A percentile compares a stretch with the other conserved stretches of the same genome.
These are phyloP conservation scores for Murraya paniculata DNA, from an alignment of 345 rosid genomes.

Conservation along the genomic window DNA sequence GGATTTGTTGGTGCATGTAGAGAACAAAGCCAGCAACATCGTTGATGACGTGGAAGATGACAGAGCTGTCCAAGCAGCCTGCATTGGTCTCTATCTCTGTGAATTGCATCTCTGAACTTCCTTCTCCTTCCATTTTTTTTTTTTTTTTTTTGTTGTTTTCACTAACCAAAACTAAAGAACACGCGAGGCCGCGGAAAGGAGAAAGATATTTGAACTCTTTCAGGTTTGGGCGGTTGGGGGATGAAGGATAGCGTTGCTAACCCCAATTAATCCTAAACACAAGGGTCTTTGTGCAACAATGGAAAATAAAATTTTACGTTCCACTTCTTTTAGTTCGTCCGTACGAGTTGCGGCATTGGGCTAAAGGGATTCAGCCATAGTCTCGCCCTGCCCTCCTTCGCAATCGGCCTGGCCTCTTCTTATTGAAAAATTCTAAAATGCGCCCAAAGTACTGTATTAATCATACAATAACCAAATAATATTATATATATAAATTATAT, in stretches of 20 bases:
- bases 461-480: too few species aligned
- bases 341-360: not conserved
- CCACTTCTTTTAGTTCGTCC: too few species aligned
- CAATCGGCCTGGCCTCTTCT: too few species aligned
- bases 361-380: not conserved
- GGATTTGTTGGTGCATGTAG: constrained; percentile 97
- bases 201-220: not conserved
- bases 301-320: not conserved
- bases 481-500: too few species aligned
- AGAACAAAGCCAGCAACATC: constrained; percentile 70
- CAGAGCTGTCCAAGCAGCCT: constrained; percentile 45
- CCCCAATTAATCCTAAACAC: not conserved
- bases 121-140: constrained; percentile 41
- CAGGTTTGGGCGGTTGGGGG: constrained; percentile 12
- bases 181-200: not conserved
- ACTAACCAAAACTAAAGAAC: not conserved
- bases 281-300: not conserved
- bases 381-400: too few species aligned
- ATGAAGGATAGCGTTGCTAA: not conserved
- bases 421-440: too few species aligned
- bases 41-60: constrained; percentile 59
- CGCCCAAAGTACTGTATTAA: too few species aligned
- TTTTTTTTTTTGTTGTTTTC: not conserved
- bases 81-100: constrained; percentile 44
- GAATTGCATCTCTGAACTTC: constrained; percentile 34